These are phyloP conservation scores for Glycine soja DNA, from an alignment of 306 rosid species.

Conservation along the genomic window DNA sequence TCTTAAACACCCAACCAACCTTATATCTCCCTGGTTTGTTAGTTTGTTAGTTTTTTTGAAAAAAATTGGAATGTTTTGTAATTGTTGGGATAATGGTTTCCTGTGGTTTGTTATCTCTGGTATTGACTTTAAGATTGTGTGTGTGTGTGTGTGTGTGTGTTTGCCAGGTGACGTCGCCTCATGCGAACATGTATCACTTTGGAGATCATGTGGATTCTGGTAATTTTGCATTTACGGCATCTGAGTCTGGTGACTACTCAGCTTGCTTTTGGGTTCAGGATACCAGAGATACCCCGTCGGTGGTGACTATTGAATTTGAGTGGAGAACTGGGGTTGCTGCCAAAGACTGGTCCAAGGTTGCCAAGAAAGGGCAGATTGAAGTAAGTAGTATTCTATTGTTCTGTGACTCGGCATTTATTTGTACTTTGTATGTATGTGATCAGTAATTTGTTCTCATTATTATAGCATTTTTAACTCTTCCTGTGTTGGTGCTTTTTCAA, in stretches of 20 bases:
- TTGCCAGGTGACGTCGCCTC: constrained; percentile 79
- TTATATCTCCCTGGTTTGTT: too few species aligned
- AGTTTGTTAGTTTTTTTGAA: too few species aligned
- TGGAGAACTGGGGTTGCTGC: constrained; percentile 93
- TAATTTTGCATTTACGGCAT: constrained; percentile 78
- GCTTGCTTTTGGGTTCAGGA: constrained; percentile 79
- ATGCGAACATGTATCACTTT: constrained; percentile 68
- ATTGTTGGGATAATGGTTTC: constrained; percentile 22
- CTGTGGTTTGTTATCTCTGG: constrained; percentile 22
- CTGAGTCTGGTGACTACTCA: constrained; percentile 76
- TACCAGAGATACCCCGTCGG: constrained; percentile 47
- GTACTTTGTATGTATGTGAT: background rate
- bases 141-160: constrained; percentile 45
- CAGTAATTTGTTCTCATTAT: constrained; percentile 1
- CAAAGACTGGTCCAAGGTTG: constrained; percentile 92
- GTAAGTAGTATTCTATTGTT: constrained; percentile 56
- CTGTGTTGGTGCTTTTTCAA: background rate
- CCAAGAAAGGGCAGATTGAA: constrained; percentile 89
- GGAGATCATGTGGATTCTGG: constrained; percentile 76
- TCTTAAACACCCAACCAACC: too few species aligned
- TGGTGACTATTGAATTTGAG: constrained; percentile 72
- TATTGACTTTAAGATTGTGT: constrained; percentile 48
- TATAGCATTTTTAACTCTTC: constrained; percentile 30
- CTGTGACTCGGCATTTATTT: constrained; percentile 7
- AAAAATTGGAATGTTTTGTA: constrained; percentile 4